phyloP scores from a whole-genome alignment of 768 basidiomycete genomes.

The Naganishia kalamii region DNA sequence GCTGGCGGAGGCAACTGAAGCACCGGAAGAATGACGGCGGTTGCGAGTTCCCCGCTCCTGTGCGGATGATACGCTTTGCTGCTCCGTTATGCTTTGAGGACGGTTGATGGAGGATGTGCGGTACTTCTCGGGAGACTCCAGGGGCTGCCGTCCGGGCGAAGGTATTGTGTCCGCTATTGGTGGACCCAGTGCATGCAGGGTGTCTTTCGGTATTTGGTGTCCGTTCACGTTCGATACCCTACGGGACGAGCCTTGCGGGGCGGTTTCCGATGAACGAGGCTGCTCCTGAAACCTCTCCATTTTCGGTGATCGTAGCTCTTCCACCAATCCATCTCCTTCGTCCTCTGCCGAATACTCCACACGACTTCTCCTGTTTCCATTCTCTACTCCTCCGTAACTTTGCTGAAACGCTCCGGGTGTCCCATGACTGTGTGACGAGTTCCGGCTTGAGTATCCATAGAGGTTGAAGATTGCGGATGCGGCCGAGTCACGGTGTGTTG shows the following conservation, averaged over 20 bases:
- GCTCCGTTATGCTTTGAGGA: too few relatives aligned
- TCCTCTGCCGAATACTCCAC: background rate
- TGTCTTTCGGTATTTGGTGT: too few relatives aligned
- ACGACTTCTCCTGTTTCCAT: background rate
- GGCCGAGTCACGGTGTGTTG: background rate
- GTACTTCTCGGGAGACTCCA: too few relatives aligned
- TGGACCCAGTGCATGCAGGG: too few relatives aligned
- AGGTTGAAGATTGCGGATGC: conserved; percentile 18
- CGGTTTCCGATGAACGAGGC: background rate
- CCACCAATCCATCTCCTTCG: background rate
- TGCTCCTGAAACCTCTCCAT: background rate
- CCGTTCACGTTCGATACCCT: too few relatives aligned
- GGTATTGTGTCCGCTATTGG: too few relatives aligned
- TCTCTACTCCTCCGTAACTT: background rate
- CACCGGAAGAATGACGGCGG: too few relatives aligned
- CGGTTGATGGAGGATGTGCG: too few relatives aligned
- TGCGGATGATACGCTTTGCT: too few relatives aligned
- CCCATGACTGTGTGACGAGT: background rate
- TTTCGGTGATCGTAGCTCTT: background rate
- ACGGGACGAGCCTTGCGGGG: background rate
- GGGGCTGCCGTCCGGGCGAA: too few relatives aligned
- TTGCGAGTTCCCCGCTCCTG: too few relatives aligned
- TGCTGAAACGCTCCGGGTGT: background rate
- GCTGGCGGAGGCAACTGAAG: too few relatives aligned
- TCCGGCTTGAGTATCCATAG: background rate